phyloP scores from a whole-genome alignment of 73 alveolate species.

The Durusdinium trenchii region DNA sequence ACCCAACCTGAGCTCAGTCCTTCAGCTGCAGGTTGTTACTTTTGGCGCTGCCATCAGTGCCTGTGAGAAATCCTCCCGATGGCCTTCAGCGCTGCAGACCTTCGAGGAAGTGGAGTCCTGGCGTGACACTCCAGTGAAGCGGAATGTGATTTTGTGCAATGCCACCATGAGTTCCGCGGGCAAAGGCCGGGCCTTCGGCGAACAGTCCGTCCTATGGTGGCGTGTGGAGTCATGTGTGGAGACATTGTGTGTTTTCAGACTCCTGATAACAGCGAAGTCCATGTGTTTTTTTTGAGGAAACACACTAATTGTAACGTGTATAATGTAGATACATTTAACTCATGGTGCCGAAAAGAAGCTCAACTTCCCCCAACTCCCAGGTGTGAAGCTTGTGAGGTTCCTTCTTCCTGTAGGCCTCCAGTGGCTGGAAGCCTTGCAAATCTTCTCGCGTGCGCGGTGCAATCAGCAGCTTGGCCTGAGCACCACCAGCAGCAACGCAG shows the following conservation, averaged over 20 bases:
- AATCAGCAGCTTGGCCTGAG: no score
- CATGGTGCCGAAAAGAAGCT: not conserved
- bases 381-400: no score
- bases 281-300: not conserved
- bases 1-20: no score
- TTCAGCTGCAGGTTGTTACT: no score
- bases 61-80: constrained; percentile 15
- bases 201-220: no score
- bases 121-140: not conserved
- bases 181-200: constrained; percentile 3
- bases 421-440: no score
- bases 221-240: not conserved
- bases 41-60: constrained; percentile 11
- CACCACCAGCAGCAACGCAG: no score
- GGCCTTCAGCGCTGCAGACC: not conserved
- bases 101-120: not conserved
- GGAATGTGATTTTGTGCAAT: not conserved
- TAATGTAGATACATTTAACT: not conserved
- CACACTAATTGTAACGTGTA: not conserved
- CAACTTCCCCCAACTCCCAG: no score
- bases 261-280: no score
- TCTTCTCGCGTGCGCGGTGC: no score
- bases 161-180: not conserved
- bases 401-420: no score
- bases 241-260: not conserved